Percentiles rank a stretch among this genome's conserved stretches.
Evolutionary conservation across 2,329 filamentous ascomycete species (phyloP).

Genomic region (Lecanosticta acicola): DNA sequence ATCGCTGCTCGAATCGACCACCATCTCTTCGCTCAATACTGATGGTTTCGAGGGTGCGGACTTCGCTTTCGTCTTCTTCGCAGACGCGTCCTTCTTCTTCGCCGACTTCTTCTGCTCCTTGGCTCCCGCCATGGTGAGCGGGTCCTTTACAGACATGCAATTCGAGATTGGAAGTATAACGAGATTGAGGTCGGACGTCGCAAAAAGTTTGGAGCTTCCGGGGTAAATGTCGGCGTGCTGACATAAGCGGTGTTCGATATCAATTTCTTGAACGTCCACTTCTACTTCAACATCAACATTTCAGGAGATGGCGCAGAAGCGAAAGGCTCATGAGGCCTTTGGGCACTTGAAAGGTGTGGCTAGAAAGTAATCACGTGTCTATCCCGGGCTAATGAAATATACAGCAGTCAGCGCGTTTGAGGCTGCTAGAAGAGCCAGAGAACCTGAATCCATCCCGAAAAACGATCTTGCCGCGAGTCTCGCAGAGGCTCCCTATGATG

Average conservation of each 20-base stretch:
- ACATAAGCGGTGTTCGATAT: background rate
- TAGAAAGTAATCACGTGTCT: background rate
- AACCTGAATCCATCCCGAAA: background rate
- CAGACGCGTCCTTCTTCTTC: conserved; percentile 11
- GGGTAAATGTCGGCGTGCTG: conserved; percentile 3
- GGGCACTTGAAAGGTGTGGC: conserved; percentile 15
- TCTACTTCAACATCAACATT: background rate
- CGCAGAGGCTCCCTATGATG: conserved; percentile 21
- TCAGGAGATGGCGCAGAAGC: conserved; percentile 28
- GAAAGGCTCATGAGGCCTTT: conserved; percentile 33
- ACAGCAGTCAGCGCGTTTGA: conserved; percentile 30
- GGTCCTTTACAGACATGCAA: conserved; percentile 4
- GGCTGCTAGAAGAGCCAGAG: conserved; percentile 21
- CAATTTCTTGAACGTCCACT: background rate
- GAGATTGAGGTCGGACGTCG: background rate
- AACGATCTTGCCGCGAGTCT: conserved; percentile 13
- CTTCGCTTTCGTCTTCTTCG: conserved; percentile 21
- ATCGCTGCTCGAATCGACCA: conserved; percentile 31
- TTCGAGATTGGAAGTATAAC: background rate
- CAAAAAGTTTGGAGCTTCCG: conserved; percentile 3
- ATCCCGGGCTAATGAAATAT: background rate
- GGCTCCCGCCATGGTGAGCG: conserved; percentile 11
- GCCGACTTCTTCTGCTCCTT: conserved; percentile 5
- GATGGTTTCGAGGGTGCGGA: conserved; percentile 11
- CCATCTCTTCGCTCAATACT: conserved; percentile 18